phyloP scores from a whole-genome alignment of 306 rosid genomes.

The Cucurbita ficifolia region DNA sequence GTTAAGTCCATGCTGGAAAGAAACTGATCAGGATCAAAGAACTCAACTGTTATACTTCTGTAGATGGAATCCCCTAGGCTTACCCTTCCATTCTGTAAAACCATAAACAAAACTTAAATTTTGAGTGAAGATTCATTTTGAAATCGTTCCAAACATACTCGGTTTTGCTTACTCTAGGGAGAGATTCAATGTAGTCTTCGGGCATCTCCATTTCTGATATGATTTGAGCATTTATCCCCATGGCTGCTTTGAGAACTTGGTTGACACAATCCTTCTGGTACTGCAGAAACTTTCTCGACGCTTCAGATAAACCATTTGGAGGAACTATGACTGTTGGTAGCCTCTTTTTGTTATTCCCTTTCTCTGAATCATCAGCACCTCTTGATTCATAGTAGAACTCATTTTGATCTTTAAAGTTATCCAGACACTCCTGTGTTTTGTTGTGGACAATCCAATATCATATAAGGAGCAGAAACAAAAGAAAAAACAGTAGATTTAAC shows the following conservation, averaged over 20 bases:
- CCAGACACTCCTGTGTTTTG: constrained; percentile 64
- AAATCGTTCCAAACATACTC: not conserved
- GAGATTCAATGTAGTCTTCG: constrained; percentile 77
- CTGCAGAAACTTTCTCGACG: constrained; percentile 71
- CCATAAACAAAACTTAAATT: not conserved
- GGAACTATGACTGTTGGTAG: constrained; percentile 83
- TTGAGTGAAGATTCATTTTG: not conserved
- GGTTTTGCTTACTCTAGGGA: constrained; percentile 56
- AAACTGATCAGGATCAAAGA: constrained; percentile 83
- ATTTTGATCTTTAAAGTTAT: constrained; percentile 54
- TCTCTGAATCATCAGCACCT: constrained; percentile 49
- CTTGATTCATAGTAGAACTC: constrained; percentile 66
- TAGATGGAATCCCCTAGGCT: constrained; percentile 85
- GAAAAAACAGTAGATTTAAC: not conserved
- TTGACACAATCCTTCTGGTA: constrained; percentile 90
- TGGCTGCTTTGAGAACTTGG: constrained; percentile 98
- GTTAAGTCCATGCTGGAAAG: constrained; percentile 65
- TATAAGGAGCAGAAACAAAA: not conserved
- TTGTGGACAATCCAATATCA: not conserved
- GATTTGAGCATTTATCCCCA: constrained; percentile 95
- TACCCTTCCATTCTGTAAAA: constrained; percentile 75
- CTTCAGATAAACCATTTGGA: constrained; percentile 57
- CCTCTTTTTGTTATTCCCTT: constrained; percentile 38
- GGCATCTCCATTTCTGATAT: constrained; percentile 91
- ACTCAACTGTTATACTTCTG: constrained; percentile 66